Base-by-base conservation (phyloP, 257 asterid species). In the Thymus quinquecostatus region DNA sequence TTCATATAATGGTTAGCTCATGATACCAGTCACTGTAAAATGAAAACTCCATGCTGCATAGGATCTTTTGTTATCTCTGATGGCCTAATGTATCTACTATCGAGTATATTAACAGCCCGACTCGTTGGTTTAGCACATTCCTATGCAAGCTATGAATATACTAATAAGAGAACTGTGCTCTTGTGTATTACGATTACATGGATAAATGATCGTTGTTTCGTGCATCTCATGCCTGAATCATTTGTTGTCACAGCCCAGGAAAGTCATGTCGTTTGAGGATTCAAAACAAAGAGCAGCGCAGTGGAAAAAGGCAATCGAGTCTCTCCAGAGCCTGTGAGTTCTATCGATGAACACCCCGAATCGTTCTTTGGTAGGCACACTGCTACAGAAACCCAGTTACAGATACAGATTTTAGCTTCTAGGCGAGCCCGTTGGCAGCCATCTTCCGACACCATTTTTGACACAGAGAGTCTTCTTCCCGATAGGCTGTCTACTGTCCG, bases 241-340 rank as follows among this genome's bases (percentile, higher is more conserved):
- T 62, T 2, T 74, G 28, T 38, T 73, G 67, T 66, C 72, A 36
- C 96, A 95, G 99, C 97, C 97, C 11, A 95, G 87, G 89, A 92
- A 95, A 77, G 89, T 95, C 29, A 30, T 87, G 77, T 75, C 91
- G 21, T 92, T 95, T n/a, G 99, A 92, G 85, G 99, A 95, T 78
- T 77, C 94, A 29, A 95, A 95, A 77, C 95, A 90, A 66, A 86
- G 98, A 83, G 96, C 97, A 43, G 51, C 10, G 44, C 99, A 95
- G 80, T 92, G 99, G 98, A 95, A 95, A 64, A 89, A 84, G 84
- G 98, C 98, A 3, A 87, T 95, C 14, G 99, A 95, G 82, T 79
- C 92, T 68, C 99, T 95, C 76, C 98, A 92, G 76, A 87, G 83
- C 68, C 95, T 86, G 74, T 92, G 87, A 90, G 43, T 44, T 45